phyloP scores from a whole-genome alignment of 2,329 filamentous ascomycete genomes.

The Raffaelea ambrosiae region DNA sequence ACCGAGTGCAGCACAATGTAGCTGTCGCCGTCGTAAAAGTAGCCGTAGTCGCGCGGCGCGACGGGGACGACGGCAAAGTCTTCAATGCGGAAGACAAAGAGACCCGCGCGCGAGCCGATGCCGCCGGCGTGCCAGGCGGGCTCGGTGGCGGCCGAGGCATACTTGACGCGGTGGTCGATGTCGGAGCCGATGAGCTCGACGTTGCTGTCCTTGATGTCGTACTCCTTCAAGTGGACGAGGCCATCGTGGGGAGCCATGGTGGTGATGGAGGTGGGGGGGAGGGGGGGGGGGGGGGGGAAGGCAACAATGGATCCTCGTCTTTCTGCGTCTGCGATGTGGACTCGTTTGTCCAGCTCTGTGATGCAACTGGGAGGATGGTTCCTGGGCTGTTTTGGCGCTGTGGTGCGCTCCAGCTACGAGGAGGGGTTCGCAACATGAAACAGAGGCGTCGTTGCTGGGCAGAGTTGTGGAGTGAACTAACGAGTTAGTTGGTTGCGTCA shows the following conservation, averaged over 20 bases:
- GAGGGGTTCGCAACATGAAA: too few relatives aligned
- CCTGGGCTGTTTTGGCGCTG: too few relatives aligned
- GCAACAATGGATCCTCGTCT: too few relatives aligned
- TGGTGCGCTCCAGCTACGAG: too few relatives aligned
- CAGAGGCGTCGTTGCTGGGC: too few relatives aligned
- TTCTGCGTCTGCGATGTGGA: too few relatives aligned
- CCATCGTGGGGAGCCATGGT: conserved; percentile 53
- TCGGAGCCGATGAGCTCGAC: conserved; percentile 56
- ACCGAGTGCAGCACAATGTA: conserved; percentile 57
- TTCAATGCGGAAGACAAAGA: conserved; percentile 59
- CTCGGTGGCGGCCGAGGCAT: conserved; percentile 55
- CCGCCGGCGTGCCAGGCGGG: conserved; percentile 57
- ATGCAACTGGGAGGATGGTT: too few relatives aligned
- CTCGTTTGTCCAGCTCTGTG: too few relatives aligned
- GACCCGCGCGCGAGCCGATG: conserved; percentile 43
- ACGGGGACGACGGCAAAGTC: conserved; percentile 56
- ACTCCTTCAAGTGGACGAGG: conserved; percentile 53
- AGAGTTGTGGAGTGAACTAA: too few relatives aligned
- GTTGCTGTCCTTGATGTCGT: conserved; percentile 61
- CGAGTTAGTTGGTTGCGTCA: too few relatives aligned
- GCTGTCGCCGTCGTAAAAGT: conserved; percentile 61
- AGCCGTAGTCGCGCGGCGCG: conserved; percentile 46
- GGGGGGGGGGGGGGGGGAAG: too few relatives aligned
- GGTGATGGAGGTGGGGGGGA: too few relatives aligned
- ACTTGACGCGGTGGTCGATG: conserved; percentile 60